Evolutionary conservation across 306 rosid species (phyloP), one percentile per base, ranked within the genome.

Genomic region (Castanospermum australe): DNA sequence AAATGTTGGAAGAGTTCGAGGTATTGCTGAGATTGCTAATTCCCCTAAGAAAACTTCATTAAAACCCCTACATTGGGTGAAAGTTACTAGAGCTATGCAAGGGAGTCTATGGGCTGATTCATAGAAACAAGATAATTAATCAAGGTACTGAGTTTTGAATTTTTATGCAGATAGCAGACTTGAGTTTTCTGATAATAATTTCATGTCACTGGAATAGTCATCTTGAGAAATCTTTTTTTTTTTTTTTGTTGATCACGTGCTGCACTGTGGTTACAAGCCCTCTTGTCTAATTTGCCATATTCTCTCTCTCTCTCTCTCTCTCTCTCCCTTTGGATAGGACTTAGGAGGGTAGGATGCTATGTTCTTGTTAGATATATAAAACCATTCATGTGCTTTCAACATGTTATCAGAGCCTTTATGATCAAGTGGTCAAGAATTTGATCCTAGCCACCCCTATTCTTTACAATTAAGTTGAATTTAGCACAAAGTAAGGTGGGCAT

Each of bases 61-160:
- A 60, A 95, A 91, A 86, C 97, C 97, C 56, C 71, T 95, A 54
- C 99, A 95, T 67, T 95, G 99, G 99, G 97, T 92, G 65, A 95
- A 95, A 85, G 97, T 94, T 77, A 88, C 97, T 41, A 87, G 99
- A 74, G 94, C 97, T 79, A 11, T 87, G 84, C 87, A 94, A 80
- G 99, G 97, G 71, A 95, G 99, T 85, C 78, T 95, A 69, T 95
- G 99, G 99, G 99, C 91, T 60, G 99, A 95, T 84, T 87, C 97
- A n/a, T n/a, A n/a, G 7, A 90, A 95, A 81, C 99, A 89, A 77
- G 97, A 85, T 76, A 83, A 85, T 70, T 87, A 83, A 35, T 87
- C 97, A 54, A 92, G 99, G 99, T 95, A 81, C 62, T 73, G 41
- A 35, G 57, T 24, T 28, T 64, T 33, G 83, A 77, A 76, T 66